A percentile compares a stretch with the other conserved stretches of the same genome.
These are phyloP conservation scores for Claviceps arundinis DNA, from an alignment of 2,329 filamentous ascomycete species.

Conservation along the genomic window DNA sequence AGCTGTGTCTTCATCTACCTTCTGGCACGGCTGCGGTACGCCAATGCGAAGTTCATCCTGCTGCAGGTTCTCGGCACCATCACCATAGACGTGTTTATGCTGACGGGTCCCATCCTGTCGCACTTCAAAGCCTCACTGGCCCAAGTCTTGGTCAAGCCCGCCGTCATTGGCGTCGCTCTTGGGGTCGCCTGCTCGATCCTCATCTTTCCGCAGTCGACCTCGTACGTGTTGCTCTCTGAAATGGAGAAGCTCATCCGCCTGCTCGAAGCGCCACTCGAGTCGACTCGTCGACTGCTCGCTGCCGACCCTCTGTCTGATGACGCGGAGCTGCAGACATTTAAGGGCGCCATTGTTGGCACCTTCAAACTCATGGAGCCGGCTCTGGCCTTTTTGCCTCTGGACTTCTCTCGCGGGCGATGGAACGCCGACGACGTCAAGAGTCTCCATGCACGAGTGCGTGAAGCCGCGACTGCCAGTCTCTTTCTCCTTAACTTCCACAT, in stretches of 20 bases:
- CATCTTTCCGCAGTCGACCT: slow-evolving; percentile 36
- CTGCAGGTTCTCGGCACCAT: slow-evolving; percentile 34
- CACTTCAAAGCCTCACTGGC: slow-evolving; percentile 26
- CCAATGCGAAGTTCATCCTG: slow-evolving; percentile 31
- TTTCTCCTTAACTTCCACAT: slow-evolving; percentile 31
- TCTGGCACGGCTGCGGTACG: slow-evolving; percentile 27
- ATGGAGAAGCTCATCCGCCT: slow-evolving; percentile 19
- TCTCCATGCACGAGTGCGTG: slow-evolving; percentile 22
- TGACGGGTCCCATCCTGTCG: slow-evolving; percentile 27
- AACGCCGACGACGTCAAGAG: slow-evolving; percentile 26
- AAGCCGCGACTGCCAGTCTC: slow-evolving; percentile 20
- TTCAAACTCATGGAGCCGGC: slow-evolving; percentile 26
- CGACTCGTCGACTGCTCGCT: slow-evolving; percentile 14
- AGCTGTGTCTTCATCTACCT: slow-evolving; percentile 31
- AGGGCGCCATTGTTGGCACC: slow-evolving; percentile 16
- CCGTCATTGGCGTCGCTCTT: slow-evolving; percentile 30
- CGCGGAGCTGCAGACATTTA: slow-evolving; percentile 15
- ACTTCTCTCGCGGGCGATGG: slow-evolving; percentile 33
- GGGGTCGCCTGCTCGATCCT: slow-evolving; percentile 30
- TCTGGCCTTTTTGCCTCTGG: slow-evolving; percentile 30
- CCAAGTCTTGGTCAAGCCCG: slow-evolving; percentile 28
- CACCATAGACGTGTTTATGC: slow-evolving; percentile 30
- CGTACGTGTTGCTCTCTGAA: slow-evolving; percentile 25
- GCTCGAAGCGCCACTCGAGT: slow-evolving; percentile 19
- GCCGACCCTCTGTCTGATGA: slow-evolving; percentile 12